phyloP scores from a whole-genome alignment of 345 rosid species.

The Angophora floribunda region DNA sequence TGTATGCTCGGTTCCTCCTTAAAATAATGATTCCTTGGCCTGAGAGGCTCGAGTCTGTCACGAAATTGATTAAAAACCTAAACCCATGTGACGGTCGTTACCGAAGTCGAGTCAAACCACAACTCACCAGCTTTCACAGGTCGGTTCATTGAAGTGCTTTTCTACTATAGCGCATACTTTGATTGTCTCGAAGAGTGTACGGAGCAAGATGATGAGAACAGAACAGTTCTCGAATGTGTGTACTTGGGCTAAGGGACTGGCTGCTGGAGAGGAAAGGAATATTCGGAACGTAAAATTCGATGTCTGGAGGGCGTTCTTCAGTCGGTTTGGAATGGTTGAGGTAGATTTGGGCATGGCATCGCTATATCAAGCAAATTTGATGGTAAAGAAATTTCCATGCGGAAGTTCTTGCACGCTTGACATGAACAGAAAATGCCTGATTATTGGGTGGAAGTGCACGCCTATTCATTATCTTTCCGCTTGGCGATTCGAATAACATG shows the following conservation, averaged over 20 bases:
- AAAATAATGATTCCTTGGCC: not conserved
- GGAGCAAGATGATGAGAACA: slow-evolving; percentile 4
- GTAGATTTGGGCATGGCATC: slow-evolving; percentile 12
- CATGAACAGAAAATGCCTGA: slow-evolving; percentile 9
- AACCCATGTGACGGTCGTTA: slow-evolving; percentile 11
- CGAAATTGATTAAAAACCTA: slow-evolving; percentile 5
- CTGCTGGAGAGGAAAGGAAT: slow-evolving; percentile 17
- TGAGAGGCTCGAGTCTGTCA: slow-evolving; percentile 2
- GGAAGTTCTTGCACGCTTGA: slow-evolving; percentile 15
- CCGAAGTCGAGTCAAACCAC: slow-evolving; percentile 13
- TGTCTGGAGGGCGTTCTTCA: slow-evolving; percentile 16
- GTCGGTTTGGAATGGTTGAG: slow-evolving; percentile 14
- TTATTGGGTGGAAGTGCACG: slow-evolving; percentile 21
- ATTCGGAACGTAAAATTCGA: slow-evolving; percentile 9
- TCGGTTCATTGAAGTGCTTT: slow-evolving; percentile 8
- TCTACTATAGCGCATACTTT: slow-evolving; percentile 10
- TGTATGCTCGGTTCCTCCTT: not conserved
- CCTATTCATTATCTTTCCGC: slow-evolving; percentile 17
- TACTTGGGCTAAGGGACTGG: not conserved
- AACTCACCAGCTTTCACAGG: slow-evolving; percentile 7
- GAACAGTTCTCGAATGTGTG: not conserved
- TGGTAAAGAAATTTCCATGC: slow-evolving; percentile 1
- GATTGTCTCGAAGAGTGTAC: slow-evolving; percentile 16
- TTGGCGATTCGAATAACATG: not conserved
- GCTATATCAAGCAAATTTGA: slow-evolving; percentile 9